Base-by-base conservation (phyloP, 768 basidiomycete species). In the Tephrocybe rancida region DNA sequence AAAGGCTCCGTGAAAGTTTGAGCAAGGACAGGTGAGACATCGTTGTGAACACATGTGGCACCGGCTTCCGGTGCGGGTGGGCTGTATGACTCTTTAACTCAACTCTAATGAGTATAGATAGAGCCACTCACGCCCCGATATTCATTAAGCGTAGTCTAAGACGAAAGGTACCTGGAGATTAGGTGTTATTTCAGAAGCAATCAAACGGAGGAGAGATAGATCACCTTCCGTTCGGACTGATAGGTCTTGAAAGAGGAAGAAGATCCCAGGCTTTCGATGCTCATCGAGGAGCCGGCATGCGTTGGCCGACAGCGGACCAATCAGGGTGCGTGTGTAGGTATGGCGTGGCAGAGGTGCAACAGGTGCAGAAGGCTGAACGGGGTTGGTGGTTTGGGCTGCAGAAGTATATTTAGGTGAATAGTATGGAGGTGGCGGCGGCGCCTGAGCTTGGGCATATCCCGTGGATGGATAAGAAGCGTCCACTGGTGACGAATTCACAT, bases 161-260 rank as follows among this genome's bases (percentile, higher is more conserved):
- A 45, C 92, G 84, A 75, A 95, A 98, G 24, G 79, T 84, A 19
- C 95, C 95, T 92, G 62, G 42, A 44, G 49, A 48, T 48, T 44
- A 48, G 41, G 46, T 39, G 43, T 38, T 32, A 56, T 51, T 37
- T 44, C 46, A 47, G 48, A 52, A 22, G 19, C 25, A 27, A 59
- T 25, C 25, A 24, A 18, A 30, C 21, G 48, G 52, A 22, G 52
- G 21, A 42, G 21, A 34, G 24, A 38, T 41, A 48, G 32, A 37
- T 39, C 39, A 88, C 91, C 92, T 82, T 98, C 95, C 18, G 92
- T 95, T 52, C 95, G 83, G 44, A 98, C 90, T 42, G 92, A 94
- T 48, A 98, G 73, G 72, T 97, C 95, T 67, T 94, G 93, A 73
- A 95, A 93, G 56, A 97, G 85, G 75, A 97, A 98, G 71, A 93